Evolutionary conservation across 2,329 filamentous ascomycete species (phyloP).

Genomic region (Tolypocladium capitatum): DNA sequence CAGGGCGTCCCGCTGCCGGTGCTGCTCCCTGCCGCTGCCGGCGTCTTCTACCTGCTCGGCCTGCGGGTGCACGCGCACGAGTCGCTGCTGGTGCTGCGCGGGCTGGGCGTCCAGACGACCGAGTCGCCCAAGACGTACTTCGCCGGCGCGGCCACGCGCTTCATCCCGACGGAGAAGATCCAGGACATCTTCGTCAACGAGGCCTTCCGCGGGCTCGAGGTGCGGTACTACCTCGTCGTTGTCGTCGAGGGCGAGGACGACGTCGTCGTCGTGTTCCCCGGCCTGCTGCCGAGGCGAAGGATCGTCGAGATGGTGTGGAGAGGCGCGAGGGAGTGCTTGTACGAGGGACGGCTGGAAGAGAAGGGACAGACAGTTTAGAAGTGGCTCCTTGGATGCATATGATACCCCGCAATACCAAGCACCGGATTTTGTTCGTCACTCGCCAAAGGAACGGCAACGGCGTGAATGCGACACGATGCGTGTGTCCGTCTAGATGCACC

Average conservation of each 20-base stretch:
- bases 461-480: neutral
- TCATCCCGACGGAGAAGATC: constrained; percentile 84
- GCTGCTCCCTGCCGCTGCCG: constrained; percentile 22
- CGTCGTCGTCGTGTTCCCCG: constrained; percentile 89
- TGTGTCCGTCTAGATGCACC: neutral
- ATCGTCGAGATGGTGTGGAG: constrained; percentile 87
- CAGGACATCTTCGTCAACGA: constrained; percentile 92
- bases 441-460: neutral
- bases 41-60: constrained; percentile 29
- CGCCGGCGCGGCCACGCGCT: constrained; percentile 30
- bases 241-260: constrained; percentile 82
- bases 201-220: constrained; percentile 84
- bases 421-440: neutral
- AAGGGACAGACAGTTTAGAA: constrained; percentile 9
- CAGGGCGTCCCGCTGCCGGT: constrained; percentile 23
- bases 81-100: constrained; percentile 75
- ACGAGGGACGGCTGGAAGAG: constrained; percentile 33
- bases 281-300: constrained; percentile 55
- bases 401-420: neutral
- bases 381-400: neutral
- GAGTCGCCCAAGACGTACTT: constrained; percentile 52
- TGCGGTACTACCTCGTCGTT: constrained; percentile 77
- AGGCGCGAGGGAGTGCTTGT: constrained; percentile 69
- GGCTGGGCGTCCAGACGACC: constrained; percentile 80
- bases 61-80: constrained; percentile 50